phyloP scores from a whole-genome alignment of 306 rosid genomes.

The Cucumis sativus region Cucumber_9930_V3 NC_026655.2:2981001-2981500 shows the following conservation, averaged over 20 bases:
- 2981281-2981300: no score
- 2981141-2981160: constrained; percentile 57
- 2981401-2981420: no score
- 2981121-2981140: constrained; percentile 48
- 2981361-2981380: no score
- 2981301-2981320: not conserved
- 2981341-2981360: no score
- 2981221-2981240: constrained; percentile 37
- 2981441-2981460: no score
- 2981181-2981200: constrained; percentile 76
- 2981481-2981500: no score
- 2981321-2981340: not conserved
- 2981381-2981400: no score
- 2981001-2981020: constrained; percentile 79
- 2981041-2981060: constrained; percentile 66
- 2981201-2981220: constrained; percentile 84
- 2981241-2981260: not conserved
- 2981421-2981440: no score
- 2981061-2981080: constrained; percentile 57
- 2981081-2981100: constrained; percentile 53
- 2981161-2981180: constrained; percentile 80
- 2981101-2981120: constrained; percentile 51
- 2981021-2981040: constrained; percentile 83
- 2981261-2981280: no score
- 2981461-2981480: no score